These are phyloP conservation scores for Flaveria brownii DNA, from an alignment of 129 eudicot genomes.

Conservation along the genomic window DNA sequence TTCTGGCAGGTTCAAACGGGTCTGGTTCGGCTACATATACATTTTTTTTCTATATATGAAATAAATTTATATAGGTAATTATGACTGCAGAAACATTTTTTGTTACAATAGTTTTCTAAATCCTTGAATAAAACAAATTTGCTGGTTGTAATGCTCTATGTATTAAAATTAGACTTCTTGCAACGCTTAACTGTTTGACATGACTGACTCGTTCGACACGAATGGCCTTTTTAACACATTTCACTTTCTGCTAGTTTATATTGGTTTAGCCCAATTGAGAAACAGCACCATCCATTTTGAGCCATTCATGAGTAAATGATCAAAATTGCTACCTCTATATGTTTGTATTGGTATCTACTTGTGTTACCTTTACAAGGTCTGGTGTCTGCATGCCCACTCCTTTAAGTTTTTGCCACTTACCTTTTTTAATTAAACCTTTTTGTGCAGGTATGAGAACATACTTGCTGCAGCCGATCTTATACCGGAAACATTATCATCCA, in stretches of 20 bases:
- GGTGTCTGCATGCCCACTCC: constrained; percentile 8
- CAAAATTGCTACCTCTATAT: constrained; percentile 2
- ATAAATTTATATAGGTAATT: neutral
- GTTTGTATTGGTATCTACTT: neutral
- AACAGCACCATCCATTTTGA: neutral
- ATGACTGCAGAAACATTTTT: neutral
- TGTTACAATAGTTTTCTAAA: neutral
- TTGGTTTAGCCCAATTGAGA: neutral
- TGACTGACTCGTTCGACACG: no score
- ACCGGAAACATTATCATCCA: constrained; percentile 81
- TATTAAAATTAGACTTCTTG: neutral
- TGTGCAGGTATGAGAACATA: constrained; percentile 82
- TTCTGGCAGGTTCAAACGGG: no score
- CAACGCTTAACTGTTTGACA: neutral
- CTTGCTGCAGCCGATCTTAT: constrained; percentile 84
- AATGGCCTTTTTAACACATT: neutral
- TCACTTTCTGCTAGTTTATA: neutral
- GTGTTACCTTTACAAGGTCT: neutral
- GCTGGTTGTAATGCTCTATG: neutral
- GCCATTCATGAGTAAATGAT: neutral
- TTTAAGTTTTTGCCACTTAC: neutral
- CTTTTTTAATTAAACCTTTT: neutral
- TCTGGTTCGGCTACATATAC: neutral
- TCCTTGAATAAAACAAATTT: neutral
- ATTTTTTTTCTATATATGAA: neutral